Conservation (phyloP, 2,329 filamentous ascomycete genomes). For the Ceratocystis alfenasii region DNA sequence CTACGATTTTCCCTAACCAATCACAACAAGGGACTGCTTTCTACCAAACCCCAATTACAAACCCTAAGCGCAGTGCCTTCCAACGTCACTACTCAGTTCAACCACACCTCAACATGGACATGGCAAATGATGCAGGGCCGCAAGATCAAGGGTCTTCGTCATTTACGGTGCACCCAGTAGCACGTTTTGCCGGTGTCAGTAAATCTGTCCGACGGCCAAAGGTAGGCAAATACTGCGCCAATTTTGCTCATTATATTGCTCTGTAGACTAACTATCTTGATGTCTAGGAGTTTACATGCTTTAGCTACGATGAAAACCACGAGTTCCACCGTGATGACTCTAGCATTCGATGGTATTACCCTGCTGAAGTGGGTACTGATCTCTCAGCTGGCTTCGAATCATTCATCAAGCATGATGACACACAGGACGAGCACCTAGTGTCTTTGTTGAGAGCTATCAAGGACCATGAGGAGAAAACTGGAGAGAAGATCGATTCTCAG, state of each 20-base stretch:
- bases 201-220: constrained; percentile 64
- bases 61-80: not conserved
- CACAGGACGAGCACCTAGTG: constrained; percentile 75
- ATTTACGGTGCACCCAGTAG: constrained; percentile 58
- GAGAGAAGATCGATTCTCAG: constrained; percentile 59
- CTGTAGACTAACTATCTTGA: not conserved
- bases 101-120: not conserved
- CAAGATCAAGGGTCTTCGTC: not conserved
- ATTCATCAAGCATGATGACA: constrained; percentile 74
- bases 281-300: constrained; percentile 70
- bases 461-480: constrained; percentile 56
- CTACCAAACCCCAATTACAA: not conserved
- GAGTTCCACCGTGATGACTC: constrained; percentile 63
- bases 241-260: no score
- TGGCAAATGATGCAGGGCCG: not conserved
- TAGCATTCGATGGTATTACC: constrained; percentile 80
- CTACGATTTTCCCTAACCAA: constrained; percentile 8
- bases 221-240: constrained; percentile 32
- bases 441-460: constrained; percentile 66
- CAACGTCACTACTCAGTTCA: not conserved
- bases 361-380: constrained; percentile 57
- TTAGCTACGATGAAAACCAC: constrained; percentile 84
- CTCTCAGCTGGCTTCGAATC: constrained; percentile 69
- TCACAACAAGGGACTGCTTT: not conserved
- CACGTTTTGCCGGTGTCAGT: constrained; percentile 54